Evolutionary conservation across 192 early-diverging fungal genomes (phyloP), one percentile per base, ranked within the genome.

Genomic region (Coemansia erecta): DNA sequence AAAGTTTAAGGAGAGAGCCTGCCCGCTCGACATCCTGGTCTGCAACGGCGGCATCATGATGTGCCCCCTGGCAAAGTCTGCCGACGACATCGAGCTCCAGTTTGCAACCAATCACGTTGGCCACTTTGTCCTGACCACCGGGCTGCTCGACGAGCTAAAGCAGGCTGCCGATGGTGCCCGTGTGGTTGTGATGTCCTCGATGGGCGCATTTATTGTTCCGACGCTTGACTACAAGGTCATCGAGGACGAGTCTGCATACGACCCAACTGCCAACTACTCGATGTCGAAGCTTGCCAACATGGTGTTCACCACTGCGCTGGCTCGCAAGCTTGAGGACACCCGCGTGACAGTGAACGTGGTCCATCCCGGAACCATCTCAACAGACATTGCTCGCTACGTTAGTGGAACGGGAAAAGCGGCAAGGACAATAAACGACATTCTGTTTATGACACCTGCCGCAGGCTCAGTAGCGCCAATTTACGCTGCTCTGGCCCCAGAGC

Each of bases 91-190:
- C 24, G 86, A 87, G 60, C 45, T 55, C 33, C 85, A 86, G 52
- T 79, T 85, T 28, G 72, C 66, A 2, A 82, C 83, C 14, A 88
- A 88, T 69, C 83, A 86, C 48, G 35, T 88, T n/a, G 85, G 68
- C 18, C 73, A 68, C 19, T 66, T 66, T 54, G 56, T 47, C 0
- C 59, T 80, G 51, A 80, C 60, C n/a, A 51, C 43, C 12, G 37
- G 60, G 17, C 31, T 77, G 21, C 63, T 63, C 2, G 52, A 60
- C 17, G 14, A 43, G 14, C 66, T 58, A n/a, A 61, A 56, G n/a
- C 31, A 28, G 0, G 59, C 55, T 10, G 23, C 28, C 12, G 43
- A 45, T 22, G 67, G 61, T 19, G 49, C 58, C 8, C 65, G 61
- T 12, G 53, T 67, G 2, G 64, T 78, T 40, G 37, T 67, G 1